Percentiles rank a stretch among this genome's conserved stretches.
phyloP scores from a whole-genome alignment of 1,284 basidiomycete species.

The Irpex sp. region DNA sequence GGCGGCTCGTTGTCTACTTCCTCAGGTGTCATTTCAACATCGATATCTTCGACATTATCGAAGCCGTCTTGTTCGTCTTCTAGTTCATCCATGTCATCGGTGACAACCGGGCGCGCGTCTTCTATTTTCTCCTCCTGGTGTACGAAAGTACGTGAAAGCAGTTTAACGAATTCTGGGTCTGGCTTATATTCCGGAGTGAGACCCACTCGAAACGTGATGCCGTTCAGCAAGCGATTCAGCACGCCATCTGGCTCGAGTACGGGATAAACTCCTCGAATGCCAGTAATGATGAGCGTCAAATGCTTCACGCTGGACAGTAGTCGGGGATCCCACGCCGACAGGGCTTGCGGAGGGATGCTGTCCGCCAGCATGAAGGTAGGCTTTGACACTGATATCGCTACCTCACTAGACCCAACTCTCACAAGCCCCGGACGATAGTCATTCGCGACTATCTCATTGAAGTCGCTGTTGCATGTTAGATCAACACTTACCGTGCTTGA shows the following conservation, averaged over 20 bases:
- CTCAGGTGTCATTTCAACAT: not conserved
- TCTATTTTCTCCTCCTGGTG: constrained; percentile 31
- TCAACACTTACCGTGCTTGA: not conserved
- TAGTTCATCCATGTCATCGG: constrained; percentile 11
- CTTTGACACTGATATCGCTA: constrained; percentile 50
- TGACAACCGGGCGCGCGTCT: constrained; percentile 5
- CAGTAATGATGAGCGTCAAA: constrained; percentile 56
- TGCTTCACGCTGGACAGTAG: constrained; percentile 47
- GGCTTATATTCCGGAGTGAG: constrained; percentile 55
- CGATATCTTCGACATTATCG: constrained; percentile 9
- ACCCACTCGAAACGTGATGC: constrained; percentile 53
- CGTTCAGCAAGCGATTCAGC: constrained; percentile 25
- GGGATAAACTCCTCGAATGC: constrained; percentile 49
- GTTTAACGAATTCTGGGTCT: constrained; percentile 38
- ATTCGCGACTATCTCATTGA: constrained; percentile 48
- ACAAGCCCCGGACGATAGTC: constrained; percentile 54
- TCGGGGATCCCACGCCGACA: constrained; percentile 63
- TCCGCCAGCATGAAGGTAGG: constrained; percentile 46
- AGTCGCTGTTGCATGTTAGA: constrained; percentile 37
- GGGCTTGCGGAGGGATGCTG: constrained; percentile 46
- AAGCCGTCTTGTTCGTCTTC: constrained; percentile 4
- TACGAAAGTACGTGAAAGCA: constrained; percentile 45
- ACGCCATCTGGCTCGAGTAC: constrained; percentile 36
- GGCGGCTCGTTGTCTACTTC: constrained; percentile 2
- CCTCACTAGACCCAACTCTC: constrained; percentile 40